Evolutionary conservation across 441 rosid genomes (phyloP).

Genomic region (Manihot esculenta): DNA sequence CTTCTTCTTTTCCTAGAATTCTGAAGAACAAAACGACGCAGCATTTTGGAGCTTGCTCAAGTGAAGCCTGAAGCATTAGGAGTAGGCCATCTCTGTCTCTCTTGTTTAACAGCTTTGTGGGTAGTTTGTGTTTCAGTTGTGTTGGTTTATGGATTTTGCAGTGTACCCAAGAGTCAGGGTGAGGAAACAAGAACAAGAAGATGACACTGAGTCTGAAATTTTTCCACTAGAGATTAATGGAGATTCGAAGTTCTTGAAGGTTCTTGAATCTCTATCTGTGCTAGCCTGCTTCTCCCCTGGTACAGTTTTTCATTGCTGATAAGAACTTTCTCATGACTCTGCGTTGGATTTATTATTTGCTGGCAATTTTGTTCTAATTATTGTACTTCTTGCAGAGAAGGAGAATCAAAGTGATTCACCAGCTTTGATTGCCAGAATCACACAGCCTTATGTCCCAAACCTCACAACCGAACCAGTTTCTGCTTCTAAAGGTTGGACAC

Average conservation of each 20-base stretch:
- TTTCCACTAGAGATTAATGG: slow-evolving; percentile 8
- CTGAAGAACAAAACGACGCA: too few species aligned
- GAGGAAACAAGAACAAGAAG: slow-evolving; percentile 9
- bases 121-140: too few species aligned
- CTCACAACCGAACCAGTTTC: slow-evolving; percentile 2
- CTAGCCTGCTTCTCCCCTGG: neutral
- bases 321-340: neutral
- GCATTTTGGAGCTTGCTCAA: too few species aligned
- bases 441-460: neutral
- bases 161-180: slow-evolving; percentile 35
- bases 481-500: slow-evolving; percentile 18
- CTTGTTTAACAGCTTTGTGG: too few species aligned
- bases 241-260: slow-evolving; percentile 5
- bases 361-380: too few species aligned
- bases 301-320: neutral
- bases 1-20: too few species aligned
- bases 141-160: slow-evolving; percentile 19
- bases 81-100: too few species aligned
- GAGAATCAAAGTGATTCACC: slow-evolving; percentile 23
- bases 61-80: too few species aligned
- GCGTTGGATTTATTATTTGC: too few species aligned
- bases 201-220: slow-evolving; percentile 12
- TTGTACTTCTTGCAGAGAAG: slow-evolving; percentile 16
- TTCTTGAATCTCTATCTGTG: slow-evolving; percentile 8
- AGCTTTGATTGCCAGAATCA: slow-evolving; percentile 16